Evolutionary conservation across 352 stramenopile species (phyloP).

Genomic region (Phytophthora meadii): DNA sequence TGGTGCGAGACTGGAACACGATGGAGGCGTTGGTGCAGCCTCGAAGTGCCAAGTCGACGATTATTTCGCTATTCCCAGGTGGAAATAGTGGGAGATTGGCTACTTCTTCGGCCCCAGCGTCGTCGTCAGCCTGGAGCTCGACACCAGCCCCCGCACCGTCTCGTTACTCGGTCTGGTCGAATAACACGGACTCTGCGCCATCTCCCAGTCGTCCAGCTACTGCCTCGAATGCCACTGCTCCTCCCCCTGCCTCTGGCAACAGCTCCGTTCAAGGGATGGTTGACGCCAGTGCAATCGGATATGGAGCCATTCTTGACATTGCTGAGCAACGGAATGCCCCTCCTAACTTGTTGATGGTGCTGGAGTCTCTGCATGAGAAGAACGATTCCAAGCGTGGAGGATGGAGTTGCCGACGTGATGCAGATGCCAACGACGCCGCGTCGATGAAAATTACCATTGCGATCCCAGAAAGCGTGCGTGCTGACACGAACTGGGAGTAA

Average conservation of each 20-base stretch:
- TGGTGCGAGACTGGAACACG: slow-evolving; percentile 56
- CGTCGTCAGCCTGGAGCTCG: slow-evolving; percentile 30
- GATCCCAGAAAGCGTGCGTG: slow-evolving; percentile 47
- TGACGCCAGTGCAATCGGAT: slow-evolving; percentile 60
- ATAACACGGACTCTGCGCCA: slow-evolving; percentile 26
- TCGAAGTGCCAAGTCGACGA: slow-evolving; percentile 41
- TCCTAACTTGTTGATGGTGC: slow-evolving; percentile 43
- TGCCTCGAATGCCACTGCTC: slow-evolving; percentile 15
- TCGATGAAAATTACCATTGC: slow-evolving; percentile 59
- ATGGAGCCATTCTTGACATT: slow-evolving; percentile 78
- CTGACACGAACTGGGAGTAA: slow-evolving; percentile 49
- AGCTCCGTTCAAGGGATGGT: slow-evolving; percentile 34
- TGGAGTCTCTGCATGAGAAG: slow-evolving; percentile 61
- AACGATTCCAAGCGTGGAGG: slow-evolving; percentile 55
- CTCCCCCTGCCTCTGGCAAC: slow-evolving; percentile 21
- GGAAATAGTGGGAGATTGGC: slow-evolving; percentile 20
- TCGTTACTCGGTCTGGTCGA: slow-evolving; percentile 41
- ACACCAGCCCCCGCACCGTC: slow-evolving; percentile 33
- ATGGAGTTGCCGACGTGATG: slow-evolving; percentile 57
- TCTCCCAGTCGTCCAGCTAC: slow-evolving; percentile 22
- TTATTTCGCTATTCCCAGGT: slow-evolving; percentile 42
- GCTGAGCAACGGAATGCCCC: slow-evolving; percentile 54
- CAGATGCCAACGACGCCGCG: slow-evolving; percentile 35
- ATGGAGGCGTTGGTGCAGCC: slow-evolving; percentile 59
- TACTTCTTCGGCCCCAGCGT: slow-evolving; percentile 20